Base-by-base conservation (phyloP, 164 flowering plant species). In the Tetracentron sinense region DNA sequence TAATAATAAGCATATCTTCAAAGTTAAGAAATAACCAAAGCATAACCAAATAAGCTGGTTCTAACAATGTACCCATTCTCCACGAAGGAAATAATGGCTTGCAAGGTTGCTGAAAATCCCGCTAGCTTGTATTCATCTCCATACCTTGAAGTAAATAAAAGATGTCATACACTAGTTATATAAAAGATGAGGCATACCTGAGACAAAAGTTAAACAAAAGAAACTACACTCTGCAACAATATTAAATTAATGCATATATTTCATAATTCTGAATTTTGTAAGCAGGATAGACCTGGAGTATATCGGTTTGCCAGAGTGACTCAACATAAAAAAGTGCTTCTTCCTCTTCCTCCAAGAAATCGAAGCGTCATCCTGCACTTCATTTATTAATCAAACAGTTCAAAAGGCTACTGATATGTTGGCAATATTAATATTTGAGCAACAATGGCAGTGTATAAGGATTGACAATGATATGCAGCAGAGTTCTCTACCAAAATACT, bases 121-220 rank as follows among this genome's bases (percentile, higher is more conserved):
- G 99, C 99, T 35, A 95, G 85, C 82, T 83, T 92, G 72, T 89
- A 89, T 56, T 90, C 97, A 77, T 95, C 99, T 58, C 99, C 99
- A 73, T 95, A 85, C 78, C 99, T 95, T 70, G 60, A 79, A 62
- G 38, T 44, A 48, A 58, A 60, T 29, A 12, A 59, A 12, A 48
- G 26, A 63, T 28, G 58, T 22, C 4, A 49, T 2, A 15, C 0
- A 23, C 12, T n/a, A 29, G 7, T 20, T 15, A 16, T 58, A 11
- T n/a, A 27, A 25, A 54, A 26, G 25, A 29, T 26, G 17, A 12
- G 27, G 29, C 3, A 28, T 17, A 49, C 20, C 16, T 19, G 28
- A 42, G 48, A 35, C 4, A 42, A 29, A 35, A 17, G 23, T 22
- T 7, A 35, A 7, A 10, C 12, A n/a, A 38, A 59, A 16, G 17